Conservation (phyloP, 768 basidiomycete genomes). For the Mycena chlorophos region DNA sequence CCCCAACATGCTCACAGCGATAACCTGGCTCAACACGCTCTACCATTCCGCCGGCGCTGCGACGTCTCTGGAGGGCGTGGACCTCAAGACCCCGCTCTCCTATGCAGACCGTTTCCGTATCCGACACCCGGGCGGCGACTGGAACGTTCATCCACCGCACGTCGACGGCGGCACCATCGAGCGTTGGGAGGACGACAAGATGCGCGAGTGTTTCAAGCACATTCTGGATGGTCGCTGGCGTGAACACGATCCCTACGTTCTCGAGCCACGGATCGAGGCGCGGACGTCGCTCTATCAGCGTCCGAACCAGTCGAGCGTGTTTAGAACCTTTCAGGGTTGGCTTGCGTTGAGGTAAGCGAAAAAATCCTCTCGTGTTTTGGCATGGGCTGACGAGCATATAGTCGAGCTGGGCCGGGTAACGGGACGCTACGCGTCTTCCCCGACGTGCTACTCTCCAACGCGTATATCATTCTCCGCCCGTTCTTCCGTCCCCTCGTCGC, state of each 20-base stretch:
- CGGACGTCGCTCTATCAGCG: slow-evolving; percentile 64
- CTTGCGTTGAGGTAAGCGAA: slow-evolving; percentile 32
- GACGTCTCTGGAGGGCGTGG: slow-evolving; percentile 34
- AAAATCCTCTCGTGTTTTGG: slow-evolving; percentile 59
- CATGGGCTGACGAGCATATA: slow-evolving; percentile 60
- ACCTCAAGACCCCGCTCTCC: slow-evolving; percentile 59
- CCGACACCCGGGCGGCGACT: slow-evolving; percentile 66
- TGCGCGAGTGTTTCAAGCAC: slow-evolving; percentile 40
- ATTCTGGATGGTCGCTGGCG: slow-evolving; percentile 54
- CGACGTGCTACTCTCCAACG: slow-evolving; percentile 51
- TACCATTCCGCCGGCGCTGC: slow-evolving; percentile 48
- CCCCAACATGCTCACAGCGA: slow-evolving; percentile 55
- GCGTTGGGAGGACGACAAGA: slow-evolving; percentile 54
- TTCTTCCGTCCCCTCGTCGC: slow-evolving; percentile 49
- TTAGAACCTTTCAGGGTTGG: slow-evolving; percentile 10
- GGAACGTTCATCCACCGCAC: slow-evolving; percentile 68
- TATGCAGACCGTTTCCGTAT: slow-evolving; percentile 80
- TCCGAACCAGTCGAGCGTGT: slow-evolving; percentile 38
- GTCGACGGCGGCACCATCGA: slow-evolving; percentile 54
- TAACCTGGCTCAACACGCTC: slow-evolving; percentile 55
- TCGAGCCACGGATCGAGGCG: slow-evolving; percentile 46
- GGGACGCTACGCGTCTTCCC: slow-evolving; percentile 68
- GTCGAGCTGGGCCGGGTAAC: slow-evolving; percentile 54
- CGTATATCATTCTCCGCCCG: slow-evolving; percentile 65
- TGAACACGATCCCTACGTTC: slow-evolving; percentile 52